These are phyloP conservation scores for Neurospora hispaniola DNA, from an alignment of 495 filamentous ascomycete species.

Conservation along the genomic window DNA sequence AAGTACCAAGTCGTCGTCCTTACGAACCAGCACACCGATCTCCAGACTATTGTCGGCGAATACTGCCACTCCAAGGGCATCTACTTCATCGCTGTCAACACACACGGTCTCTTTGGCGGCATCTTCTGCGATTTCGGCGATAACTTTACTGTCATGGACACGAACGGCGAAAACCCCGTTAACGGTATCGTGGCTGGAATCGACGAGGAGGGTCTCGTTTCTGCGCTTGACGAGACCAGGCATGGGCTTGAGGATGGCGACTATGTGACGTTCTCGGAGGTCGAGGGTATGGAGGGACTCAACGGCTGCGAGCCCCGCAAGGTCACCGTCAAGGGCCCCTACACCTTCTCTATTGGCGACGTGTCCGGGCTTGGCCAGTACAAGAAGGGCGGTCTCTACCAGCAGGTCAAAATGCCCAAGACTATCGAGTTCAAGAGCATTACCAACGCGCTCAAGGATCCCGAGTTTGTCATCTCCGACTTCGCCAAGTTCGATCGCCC, in stretches of 20 bases:
- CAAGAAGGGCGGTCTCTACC: conserved; percentile 75
- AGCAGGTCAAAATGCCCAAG: conserved; percentile 97
- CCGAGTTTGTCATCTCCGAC: conserved; percentile 84
- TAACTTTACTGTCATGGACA: conserved; percentile 79
- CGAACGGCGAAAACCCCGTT: conserved; percentile 81
- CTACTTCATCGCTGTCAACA: conserved; percentile 77
- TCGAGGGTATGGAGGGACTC: conserved; percentile 84
- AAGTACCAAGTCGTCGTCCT: conserved; percentile 88
- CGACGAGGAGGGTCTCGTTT: conserved; percentile 79
- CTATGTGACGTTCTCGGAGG: conserved; percentile 85
- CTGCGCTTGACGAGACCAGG: conserved; percentile 87
- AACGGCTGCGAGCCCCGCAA: conserved; percentile 78
- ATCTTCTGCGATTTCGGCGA: conserved; percentile 98
- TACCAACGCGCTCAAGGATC: conserved; percentile 64
- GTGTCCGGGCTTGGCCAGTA: conserved; percentile 80
- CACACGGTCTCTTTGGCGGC: conserved; percentile 85
- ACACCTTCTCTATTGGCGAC: conserved; percentile 94
- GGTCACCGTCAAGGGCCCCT: conserved; percentile 88
- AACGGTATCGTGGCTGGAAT: conserved; percentile 86
- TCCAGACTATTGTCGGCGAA: conserved; percentile 74
- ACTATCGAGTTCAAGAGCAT: conserved; percentile 80
- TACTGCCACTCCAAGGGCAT: conserved; percentile 91
- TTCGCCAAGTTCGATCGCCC: conserved; percentile 96
- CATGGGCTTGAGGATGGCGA: conserved; percentile 96
- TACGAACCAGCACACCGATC: conserved; percentile 66